Evolutionary conservation across 768 basidiomycete genomes (phyloP), one percentile per base, ranked within the genome.

Genomic region (Macrolepiota albuminosa): DNA sequence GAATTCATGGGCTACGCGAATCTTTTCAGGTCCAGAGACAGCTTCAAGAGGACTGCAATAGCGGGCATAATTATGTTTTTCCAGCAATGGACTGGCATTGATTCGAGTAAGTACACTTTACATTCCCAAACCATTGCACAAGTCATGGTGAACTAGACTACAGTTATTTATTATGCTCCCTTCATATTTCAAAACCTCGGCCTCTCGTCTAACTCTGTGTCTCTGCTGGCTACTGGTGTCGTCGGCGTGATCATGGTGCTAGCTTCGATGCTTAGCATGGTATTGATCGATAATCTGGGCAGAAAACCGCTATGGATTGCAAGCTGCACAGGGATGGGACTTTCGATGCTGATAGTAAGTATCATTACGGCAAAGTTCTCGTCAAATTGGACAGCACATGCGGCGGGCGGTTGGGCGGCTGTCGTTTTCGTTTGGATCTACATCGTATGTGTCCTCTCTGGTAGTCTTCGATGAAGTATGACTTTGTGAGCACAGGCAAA

Each of bases 171-270:
- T 63, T 65, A 70, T 54, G 63, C 64, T 6, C 66, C 58, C 9
- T 63, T 59, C 68, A 77, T 78, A 40, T 78, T 78, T 57, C 67
- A 71, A 54, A 73, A 75, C 56, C 59, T 78, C n/a, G 75, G 75
- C n/a, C 63, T 78, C 37, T 68, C 75, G 24, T 72, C 71, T 0
- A 74, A 71, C 40, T 77, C 77, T 0, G 74, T 77, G 1, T 78
- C 77, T 8, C 60, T 78, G 6, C 63, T 78, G 10, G 77, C 77
- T n/a, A 74, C 76, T 1, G 77, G 77, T 13, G 73, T 76, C 24
- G 75, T 70, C 21, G 77, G 76, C 16, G 54, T 56, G 13, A 58
- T 61, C 37, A 67, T 75, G 73, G 68, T 63, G 33, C 40, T 76
- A 37, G 64, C 72, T 31, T 76, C 75, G 33, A 61, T 76, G 18